These are phyloP conservation scores for Entomortierella chlamydospora DNA, from an alignment of 192 early-diverging fungal species.

Conservation along the genomic window DNA sequence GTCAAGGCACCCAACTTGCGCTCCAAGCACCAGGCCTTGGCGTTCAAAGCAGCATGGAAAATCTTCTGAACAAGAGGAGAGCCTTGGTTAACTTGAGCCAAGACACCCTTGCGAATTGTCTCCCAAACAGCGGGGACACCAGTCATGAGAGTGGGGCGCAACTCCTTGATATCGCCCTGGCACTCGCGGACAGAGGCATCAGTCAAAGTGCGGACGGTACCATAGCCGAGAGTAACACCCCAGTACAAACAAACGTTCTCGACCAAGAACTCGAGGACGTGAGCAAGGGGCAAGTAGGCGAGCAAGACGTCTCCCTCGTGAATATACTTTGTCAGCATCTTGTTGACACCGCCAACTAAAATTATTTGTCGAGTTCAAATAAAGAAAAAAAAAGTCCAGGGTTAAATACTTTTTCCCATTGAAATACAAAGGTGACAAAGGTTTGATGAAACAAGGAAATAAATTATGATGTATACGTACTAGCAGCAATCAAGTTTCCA, in stretches of 20 bases:
- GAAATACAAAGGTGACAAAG: too few relatives aligned
- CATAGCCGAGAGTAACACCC: conserved; percentile 76
- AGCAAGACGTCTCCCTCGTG: conserved; percentile 71
- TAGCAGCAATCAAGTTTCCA: conserved; percentile 82
- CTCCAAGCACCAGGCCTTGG: conserved; percentile 78
- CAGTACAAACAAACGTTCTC: conserved; percentile 78
- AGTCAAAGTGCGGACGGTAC: conserved; percentile 77
- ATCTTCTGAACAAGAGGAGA: conserved; percentile 70
- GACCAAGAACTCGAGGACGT: conserved; percentile 89
- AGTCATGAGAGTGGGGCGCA: conserved; percentile 81
- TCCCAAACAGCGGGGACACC: conserved; percentile 92
- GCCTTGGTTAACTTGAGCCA: conserved; percentile 68
- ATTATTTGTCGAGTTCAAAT: too few relatives aligned
- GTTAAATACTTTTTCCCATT: conserved; percentile 12
- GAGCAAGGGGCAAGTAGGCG: conserved; percentile 90
- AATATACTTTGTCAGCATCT: conserved; percentile 62
- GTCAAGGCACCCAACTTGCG: conserved; percentile 71
- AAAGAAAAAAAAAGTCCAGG: background rate
- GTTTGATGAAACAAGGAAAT: background rate
- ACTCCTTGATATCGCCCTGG: conserved; percentile 77
- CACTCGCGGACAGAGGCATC: conserved; percentile 74
- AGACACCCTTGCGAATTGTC: conserved; percentile 86
- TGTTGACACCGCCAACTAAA: conserved; percentile 68
- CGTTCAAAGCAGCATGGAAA: conserved; percentile 79
- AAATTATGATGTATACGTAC: conserved; percentile 46